phyloP scores from a whole-genome alignment of 345 rosid genomes.

The Pugionium dolabratum region DNA sequence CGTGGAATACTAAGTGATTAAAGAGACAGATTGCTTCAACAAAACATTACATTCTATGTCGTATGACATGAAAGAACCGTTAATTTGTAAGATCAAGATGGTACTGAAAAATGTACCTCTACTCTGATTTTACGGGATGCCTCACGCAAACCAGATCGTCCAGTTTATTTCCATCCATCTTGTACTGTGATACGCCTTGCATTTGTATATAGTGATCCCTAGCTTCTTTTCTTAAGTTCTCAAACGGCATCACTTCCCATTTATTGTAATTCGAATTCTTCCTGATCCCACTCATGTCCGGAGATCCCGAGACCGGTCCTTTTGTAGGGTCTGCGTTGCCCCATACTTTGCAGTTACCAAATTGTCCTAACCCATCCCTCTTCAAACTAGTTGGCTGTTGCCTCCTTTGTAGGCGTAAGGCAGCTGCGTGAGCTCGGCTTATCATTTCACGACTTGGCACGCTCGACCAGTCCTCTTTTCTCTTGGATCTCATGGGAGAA shows the following conservation, averaged over 20 bases:
- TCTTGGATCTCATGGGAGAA: conserved; percentile 85
- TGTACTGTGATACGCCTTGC: conserved; percentile 82
- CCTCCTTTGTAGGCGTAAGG: conserved; percentile 69
- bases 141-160: conserved; percentile 91
- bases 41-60: conserved; percentile 23
- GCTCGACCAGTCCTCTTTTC: conserved; percentile 80
- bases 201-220: conserved; percentile 69
- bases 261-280: conserved; percentile 78
- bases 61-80: background rate
- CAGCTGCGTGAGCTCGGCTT: conserved; percentile 70
- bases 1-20: conserved; percentile 17
- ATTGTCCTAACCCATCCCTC: conserved; percentile 55
- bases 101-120: conserved; percentile 9
- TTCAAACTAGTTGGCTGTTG: conserved; percentile 39
- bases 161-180: conserved; percentile 94
- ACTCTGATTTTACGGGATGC: conserved; percentile 48
- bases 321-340: conserved; percentile 55
- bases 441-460: conserved; percentile 83
- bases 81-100: conserved; percentile 12
- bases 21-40: conserved; percentile 15
- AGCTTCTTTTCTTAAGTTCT: conserved; percentile 86
- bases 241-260: conserved; percentile 83
- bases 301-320: conserved; percentile 76
- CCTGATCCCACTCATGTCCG: conserved; percentile 76
- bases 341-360: conserved; percentile 94